Evolutionary conservation across 352 stramenopile species (phyloP).

Genomic region (Peronospora belbahrii): DNA sequence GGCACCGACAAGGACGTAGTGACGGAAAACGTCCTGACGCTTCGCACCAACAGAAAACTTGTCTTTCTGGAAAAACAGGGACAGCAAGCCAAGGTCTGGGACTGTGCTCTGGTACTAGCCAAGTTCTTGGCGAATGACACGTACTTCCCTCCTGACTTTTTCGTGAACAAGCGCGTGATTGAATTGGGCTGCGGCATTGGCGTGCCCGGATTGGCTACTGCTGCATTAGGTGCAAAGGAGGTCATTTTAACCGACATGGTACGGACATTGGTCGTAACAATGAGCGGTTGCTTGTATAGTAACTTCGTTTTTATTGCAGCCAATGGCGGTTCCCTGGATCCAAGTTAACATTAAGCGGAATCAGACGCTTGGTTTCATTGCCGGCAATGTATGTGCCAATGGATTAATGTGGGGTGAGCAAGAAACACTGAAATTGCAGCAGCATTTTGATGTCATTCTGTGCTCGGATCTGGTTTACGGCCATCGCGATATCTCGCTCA

Average conservation of each 20-base stretch:
- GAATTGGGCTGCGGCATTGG: constrained; percentile 53
- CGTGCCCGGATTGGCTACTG: constrained; percentile 38
- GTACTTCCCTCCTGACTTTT: constrained; percentile 36
- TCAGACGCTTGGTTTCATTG: constrained; percentile 18
- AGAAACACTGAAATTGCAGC: constrained; percentile 2
- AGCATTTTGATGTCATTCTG: constrained; percentile 42
- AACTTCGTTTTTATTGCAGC: constrained; percentile 15
- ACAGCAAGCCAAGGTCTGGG: constrained; percentile 54
- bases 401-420: constrained; percentile 40
- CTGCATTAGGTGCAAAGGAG: constrained; percentile 32
- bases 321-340: constrained; percentile 40
- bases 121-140: constrained; percentile 34
- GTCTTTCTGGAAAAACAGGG: constrained; percentile 45
- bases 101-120: constrained; percentile 46
- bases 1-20: constrained; percentile 28
- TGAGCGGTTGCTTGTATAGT: background rate
- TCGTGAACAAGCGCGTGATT: constrained; percentile 41
- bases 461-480: constrained; percentile 56
- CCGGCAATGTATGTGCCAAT: constrained; percentile 12
- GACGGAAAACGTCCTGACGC: constrained; percentile 21
- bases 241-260: constrained; percentile 50
- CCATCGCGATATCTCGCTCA: constrained; percentile 32
- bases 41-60: constrained; percentile 18
- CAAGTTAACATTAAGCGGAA: constrained; percentile 43
- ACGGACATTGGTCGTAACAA: background rate